Conservation (phyloP, 1,284 basidiomycete species). For the Tausonia pullulans region DNA sequence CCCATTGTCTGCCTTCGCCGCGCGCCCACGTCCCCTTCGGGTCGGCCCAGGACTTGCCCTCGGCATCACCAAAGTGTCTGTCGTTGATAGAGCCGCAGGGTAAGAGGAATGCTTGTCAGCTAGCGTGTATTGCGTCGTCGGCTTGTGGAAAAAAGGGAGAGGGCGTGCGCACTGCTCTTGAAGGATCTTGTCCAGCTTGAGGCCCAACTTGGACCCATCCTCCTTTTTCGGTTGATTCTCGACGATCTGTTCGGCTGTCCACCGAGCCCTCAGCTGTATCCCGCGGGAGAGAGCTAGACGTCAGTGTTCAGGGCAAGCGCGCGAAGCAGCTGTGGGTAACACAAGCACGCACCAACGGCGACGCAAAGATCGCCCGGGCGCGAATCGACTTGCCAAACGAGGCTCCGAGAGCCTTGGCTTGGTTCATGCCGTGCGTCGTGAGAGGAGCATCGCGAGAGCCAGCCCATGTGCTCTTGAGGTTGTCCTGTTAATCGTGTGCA, state of each 20-base stretch:
- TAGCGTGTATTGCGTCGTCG: not conserved
- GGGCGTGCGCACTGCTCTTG: conserved; percentile 27
- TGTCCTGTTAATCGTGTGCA: conserved; percentile 25
- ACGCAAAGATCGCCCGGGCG: conserved; percentile 62
- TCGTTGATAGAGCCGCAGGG: not conserved
- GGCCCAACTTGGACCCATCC: too few relatives aligned
- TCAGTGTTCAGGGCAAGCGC: not conserved
- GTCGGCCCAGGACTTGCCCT: conserved; percentile 29
- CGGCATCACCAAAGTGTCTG: conserved; percentile 30
- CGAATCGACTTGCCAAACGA: conserved; percentile 45
- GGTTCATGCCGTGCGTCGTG: conserved; percentile 59
- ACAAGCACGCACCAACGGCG: conserved; percentile 49
- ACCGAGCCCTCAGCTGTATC: conserved; percentile 14
- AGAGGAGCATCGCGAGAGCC: conserved; percentile 74
- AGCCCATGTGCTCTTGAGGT: conserved; percentile 47
- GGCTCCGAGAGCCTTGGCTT: conserved; percentile 60
- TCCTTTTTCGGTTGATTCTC: too few relatives aligned
- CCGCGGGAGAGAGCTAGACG: not conserved
- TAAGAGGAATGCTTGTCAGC: not conserved
- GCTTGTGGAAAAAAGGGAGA: not conserved
- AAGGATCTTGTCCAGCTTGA: conserved; percentile 18
- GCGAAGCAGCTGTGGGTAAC: not conserved
- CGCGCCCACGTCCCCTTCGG: conserved; percentile 17
- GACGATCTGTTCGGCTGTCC: conserved; percentile 30
- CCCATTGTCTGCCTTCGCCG: conserved; percentile 11